phyloP scores from a whole-genome alignment of 495 filamentous ascomycete species.

The Penicillium cosmopolitanum region DNA sequence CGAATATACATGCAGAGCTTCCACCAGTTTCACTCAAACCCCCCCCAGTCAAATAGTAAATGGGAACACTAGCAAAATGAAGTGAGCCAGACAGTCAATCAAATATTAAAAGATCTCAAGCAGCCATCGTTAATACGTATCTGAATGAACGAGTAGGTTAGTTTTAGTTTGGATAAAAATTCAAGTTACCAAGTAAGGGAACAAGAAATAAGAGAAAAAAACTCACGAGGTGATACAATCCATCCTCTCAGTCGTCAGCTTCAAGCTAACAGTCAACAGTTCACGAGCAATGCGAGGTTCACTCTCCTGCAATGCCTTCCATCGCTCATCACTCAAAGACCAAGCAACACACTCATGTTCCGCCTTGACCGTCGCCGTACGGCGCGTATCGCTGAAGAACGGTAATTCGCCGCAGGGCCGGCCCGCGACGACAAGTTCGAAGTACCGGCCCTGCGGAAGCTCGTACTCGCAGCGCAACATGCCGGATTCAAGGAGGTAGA shows the following conservation, averaged over 20 bases:
- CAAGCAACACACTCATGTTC: conserved; percentile 84
- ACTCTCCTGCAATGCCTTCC: conserved; percentile 68
- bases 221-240: conserved; percentile 80
- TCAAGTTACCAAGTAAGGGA: not conserved
- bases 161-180: not conserved
- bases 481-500: conserved; percentile 90
- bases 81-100: not conserved
- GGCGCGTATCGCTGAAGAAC: conserved; percentile 87
- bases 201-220: not conserved
- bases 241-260: conserved; percentile 89
- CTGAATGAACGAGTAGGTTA: conserved; percentile 18
- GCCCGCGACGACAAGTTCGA: conserved; percentile 90
- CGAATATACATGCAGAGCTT: not conserved
- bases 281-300: conserved; percentile 80
- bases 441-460: conserved; percentile 83
- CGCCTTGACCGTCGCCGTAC: conserved; percentile 82
- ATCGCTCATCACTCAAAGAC: conserved; percentile 70
- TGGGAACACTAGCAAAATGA: not conserved
- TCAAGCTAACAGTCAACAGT: conserved; percentile 79
- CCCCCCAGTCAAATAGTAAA: not conserved
- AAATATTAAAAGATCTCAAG: conserved; percentile 18
- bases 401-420: conserved; percentile 95
- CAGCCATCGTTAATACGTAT: conserved; percentile 43
- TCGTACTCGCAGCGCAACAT: conserved; percentile 90
- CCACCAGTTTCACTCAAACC: not conserved